Percentiles rank a stretch among this genome's conserved stretches.
phyloP scores from a whole-genome alignment of 2,329 filamentous ascomycete genomes.

The Endocalyx cinctus region DNA sequence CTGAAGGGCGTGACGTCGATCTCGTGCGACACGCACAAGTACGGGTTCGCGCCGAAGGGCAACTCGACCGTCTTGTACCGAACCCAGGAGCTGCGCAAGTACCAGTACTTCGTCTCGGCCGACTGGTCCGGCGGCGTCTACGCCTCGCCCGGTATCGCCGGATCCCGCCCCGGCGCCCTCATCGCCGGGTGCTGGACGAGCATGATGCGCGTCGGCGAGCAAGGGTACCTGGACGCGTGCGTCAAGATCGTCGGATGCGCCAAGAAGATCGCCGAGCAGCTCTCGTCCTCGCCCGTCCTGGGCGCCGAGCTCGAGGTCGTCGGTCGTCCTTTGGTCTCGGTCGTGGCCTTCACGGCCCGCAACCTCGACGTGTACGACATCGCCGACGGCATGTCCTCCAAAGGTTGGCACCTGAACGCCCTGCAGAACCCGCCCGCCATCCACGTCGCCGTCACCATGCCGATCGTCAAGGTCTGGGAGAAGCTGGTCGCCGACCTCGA shows the following conservation, averaged over 20 bases:
- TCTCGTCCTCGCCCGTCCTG: slow-evolving; percentile 65
- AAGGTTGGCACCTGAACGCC: slow-evolving; percentile 94
- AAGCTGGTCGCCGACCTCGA: slow-evolving; percentile 70
- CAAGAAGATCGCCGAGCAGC: slow-evolving; percentile 74
- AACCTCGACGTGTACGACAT: slow-evolving; percentile 88
- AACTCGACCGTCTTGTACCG: slow-evolving; percentile 94
- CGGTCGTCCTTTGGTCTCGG: slow-evolving; percentile 81
- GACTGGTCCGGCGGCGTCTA: slow-evolving; percentile 97
- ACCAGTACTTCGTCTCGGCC: slow-evolving; percentile 95
- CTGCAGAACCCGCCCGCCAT: slow-evolving; percentile 88
- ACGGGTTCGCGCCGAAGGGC: slow-evolving; percentile 96
- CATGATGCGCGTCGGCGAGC: slow-evolving; percentile 82
- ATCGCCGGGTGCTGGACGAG: slow-evolving; percentile 96
- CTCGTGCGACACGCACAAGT: slow-evolving; percentile 97
- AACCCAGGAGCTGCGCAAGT: slow-evolving; percentile 68
- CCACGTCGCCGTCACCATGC: slow-evolving; percentile 88
- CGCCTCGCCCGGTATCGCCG: slow-evolving; percentile 85
- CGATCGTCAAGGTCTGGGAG: slow-evolving; percentile 77
- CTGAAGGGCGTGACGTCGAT: slow-evolving; percentile 93
- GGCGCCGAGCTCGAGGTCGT: slow-evolving; percentile 71
- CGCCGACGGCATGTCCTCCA: slow-evolving; percentile 76
- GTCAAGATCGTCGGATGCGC: slow-evolving; percentile 81
- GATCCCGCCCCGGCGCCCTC: slow-evolving; percentile 84
- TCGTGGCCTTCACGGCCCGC: slow-evolving; percentile 80
- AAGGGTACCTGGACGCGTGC: slow-evolving; percentile 83